These are phyloP conservation scores for Naegleria lovaniensis DNA, from an alignment of 208 protist species.

Conservation along the genomic window DNA sequence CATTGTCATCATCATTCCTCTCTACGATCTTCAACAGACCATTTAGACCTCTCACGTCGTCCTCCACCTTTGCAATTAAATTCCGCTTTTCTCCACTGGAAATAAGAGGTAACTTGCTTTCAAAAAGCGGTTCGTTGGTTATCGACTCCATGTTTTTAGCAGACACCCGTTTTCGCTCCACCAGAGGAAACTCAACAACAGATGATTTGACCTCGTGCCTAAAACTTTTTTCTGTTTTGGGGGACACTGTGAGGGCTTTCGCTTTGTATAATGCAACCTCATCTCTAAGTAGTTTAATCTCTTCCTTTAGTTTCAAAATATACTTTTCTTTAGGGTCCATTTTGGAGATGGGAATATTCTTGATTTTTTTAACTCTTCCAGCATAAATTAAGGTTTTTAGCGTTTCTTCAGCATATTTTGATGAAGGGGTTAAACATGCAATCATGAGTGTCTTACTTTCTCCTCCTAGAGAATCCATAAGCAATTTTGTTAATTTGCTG, in stretches of 20 bases:
- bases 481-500: conserved; percentile 71
- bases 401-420: conserved; percentile 77
- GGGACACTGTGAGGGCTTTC: neutral
- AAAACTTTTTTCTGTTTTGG: neutral
- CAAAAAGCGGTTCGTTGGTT: neutral
- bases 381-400: conserved; percentile 81
- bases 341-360: conserved; percentile 75
- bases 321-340: conserved; percentile 71
- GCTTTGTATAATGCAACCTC: neutral
- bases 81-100: neutral
- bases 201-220: neutral
- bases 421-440: conserved; percentile 77
- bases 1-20: neutral
- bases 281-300: conserved; percentile 37
- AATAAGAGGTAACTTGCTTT: neutral
- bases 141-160: neutral
- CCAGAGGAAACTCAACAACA: neutral
- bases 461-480: conserved; percentile 74
- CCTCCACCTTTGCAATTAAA: neutral
- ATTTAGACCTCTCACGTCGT: neutral
- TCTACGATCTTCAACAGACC: neutral
- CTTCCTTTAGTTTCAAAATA: conserved; percentile 53
- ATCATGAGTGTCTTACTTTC: conserved; percentile 89
- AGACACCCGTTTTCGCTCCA: neutral
- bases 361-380: conserved; percentile 75